Evolutionary conservation across 495 filamentous ascomycete species (phyloP), one percentile per base, ranked within the genome.

Genomic region (Neurospora sp.): DNA sequence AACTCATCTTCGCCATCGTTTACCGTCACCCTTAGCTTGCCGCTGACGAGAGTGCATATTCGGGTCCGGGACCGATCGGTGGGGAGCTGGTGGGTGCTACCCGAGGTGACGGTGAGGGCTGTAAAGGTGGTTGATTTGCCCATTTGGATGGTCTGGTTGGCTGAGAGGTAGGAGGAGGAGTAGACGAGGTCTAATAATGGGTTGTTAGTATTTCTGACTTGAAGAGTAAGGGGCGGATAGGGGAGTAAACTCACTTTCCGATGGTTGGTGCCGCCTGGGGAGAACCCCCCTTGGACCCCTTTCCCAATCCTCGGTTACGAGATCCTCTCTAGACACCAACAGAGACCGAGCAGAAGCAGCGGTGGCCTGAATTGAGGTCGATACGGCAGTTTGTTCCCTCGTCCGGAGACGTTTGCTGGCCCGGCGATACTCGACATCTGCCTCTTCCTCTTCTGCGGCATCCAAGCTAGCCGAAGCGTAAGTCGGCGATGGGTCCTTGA

Each of bases 11-110:
- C 76, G 9, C 69, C 76, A 8, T 75, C 71, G 53, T 65, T 65
- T 0, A 78, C 71, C n/a, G 75, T 74, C 4, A 82, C 74, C 39
- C 71, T 69, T 1, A 81, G 45, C 71, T 81, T 82, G 9, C 80
- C 80, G 4, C 61, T 69, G 1, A 69, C 72, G 8, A 82, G 68
- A 4, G 74, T 73, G 65, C 80, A 82, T 20, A 81, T 48, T 8
- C 77, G 76, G 1, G 78, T 73, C 39, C 72, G 73, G 35, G 48
- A 31, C 4, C 2, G 5, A 12, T 76, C 72, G 5, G 73, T 31
- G 0, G 48, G 20, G 69, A 78, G 79, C 1, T 4, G 53, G 61
- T 81, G 73, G 16, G 69, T 72, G 6, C 40, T 72, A 10, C 78
- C 80, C 1, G 81, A 79, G n/a, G 71, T 75, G 20, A 75, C 61